phyloP scores from a whole-genome alignment of 139 green algal genomes.

The Tetradesmus lagerheimii region DNA sequence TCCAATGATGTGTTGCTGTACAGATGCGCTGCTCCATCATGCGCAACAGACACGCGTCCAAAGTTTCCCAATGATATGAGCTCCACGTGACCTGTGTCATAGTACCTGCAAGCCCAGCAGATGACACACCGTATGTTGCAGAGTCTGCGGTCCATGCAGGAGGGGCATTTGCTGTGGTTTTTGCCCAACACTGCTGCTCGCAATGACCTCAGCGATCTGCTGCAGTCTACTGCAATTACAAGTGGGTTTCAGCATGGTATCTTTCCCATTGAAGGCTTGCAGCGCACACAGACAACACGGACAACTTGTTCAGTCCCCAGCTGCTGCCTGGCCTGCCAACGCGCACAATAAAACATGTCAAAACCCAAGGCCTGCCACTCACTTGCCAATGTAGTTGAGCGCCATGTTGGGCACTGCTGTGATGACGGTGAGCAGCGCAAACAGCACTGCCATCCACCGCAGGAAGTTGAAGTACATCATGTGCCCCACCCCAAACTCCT shows the following conservation, averaged over 20 bases:
- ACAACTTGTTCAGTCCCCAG: too few species aligned
- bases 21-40: conserved; percentile 38
- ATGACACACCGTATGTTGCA: neutral
- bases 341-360: neutral
- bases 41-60: conserved; percentile 23
- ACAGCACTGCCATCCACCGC: conserved; percentile 47
- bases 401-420: conserved; percentile 47
- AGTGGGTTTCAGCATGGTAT: too few species aligned
- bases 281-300: too few species aligned
- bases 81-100: neutral
- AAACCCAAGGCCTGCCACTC: neutral
- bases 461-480: conserved; percentile 62
- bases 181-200: too few species aligned
- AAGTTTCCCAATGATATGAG: conserved; percentile 45
- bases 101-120: conserved; percentile 42
- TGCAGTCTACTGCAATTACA: too few species aligned
- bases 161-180: neutral
- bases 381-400: conserved; percentile 39
- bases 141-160: too few species aligned
- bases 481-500: conserved; percentile 54
- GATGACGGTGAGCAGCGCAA: conserved; percentile 37
- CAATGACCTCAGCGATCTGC: too few species aligned
- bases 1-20: neutral
- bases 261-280: too few species aligned
- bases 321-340: too few species aligned